Evolutionary conservation across 495 filamentous ascomycete genomes (phyloP), one percentile per base, ranked within the genome.

Genomic region (Penicillium cinerascens): DNA sequence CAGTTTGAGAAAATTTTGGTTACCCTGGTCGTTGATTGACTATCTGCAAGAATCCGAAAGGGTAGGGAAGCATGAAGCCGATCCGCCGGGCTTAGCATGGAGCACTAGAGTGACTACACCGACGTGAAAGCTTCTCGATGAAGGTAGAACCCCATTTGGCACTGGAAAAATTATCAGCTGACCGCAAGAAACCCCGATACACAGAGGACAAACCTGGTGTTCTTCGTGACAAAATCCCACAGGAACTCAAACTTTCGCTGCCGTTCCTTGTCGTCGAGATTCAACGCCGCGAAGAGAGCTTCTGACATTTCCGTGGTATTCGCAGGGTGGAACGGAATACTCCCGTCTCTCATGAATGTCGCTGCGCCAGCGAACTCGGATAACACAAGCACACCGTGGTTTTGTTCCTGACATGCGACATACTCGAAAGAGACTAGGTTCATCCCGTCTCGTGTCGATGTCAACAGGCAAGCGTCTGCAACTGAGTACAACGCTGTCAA

Each of bases 351-450:
- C 56, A 96, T 80, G 42, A 86, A 91, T 47, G 92, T 85, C 0
- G 92, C 89, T 0, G 92, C 91, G 2, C 92, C 92, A 0, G 91
- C 87, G 61, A 96, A 95, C 63, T 96, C 92, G 42, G 91, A 96
- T 9, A 97, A 79, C 20, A 96, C 88, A 78, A 97, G 87, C 4
- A 89, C 87, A 6, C 92, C 92, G 61, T 95, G 87, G 9, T 85
- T 80, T 55, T 91, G 79, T 52, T 86, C 75, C 62, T 96, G 92
- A 27, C 86, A 90, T 2, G 92, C 92, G 43, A 96, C 91, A 70
- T 96, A 97, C 69, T 97, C 92, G 71, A 91, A 96, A 20, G 88
- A 91, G 21, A 97, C 92, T 9, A 96, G 81, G 64, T 97, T 97
- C 92, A 97, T 96, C 51, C 92, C 92, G 62, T 96, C 92, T n/a